A percentile compares a stretch with the other conserved stretches of the same genome.
Conservation (phyloP, 768 basidiomycete species). For the Suillus fuscotomentosus region DNA sequence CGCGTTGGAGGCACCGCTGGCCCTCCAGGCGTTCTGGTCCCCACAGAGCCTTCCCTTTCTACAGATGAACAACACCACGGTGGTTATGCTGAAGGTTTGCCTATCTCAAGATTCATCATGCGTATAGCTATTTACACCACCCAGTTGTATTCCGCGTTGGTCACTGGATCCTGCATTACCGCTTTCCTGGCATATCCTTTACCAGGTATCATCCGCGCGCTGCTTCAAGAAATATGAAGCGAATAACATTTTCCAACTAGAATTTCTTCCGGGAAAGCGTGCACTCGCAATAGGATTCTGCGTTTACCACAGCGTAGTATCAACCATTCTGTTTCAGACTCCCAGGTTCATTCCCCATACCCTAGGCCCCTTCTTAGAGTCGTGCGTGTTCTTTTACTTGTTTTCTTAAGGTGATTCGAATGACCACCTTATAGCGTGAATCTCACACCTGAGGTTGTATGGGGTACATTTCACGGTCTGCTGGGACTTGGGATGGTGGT, state of each 20-base stretch:
- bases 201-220: slow-evolving; percentile 55
- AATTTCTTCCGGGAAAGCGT: slow-evolving; percentile 84
- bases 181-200: slow-evolving; percentile 65
- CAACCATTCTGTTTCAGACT: slow-evolving; percentile 72
- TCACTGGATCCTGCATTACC: slow-evolving; percentile 58
- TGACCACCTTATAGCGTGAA: slow-evolving; percentile 40
- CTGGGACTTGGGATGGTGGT: slow-evolving; percentile 68
- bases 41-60: slow-evolving; percentile 68
- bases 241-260: slow-evolving; percentile 31
- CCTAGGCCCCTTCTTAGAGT: slow-evolving; percentile 59
- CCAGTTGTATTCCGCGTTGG: slow-evolving; percentile 69
- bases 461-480: slow-evolving; percentile 73
- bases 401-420: not conserved
- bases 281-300: slow-evolving; percentile 76
- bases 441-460: slow-evolving; percentile 68
- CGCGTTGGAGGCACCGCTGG: slow-evolving; percentile 75
- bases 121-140: not conserved
- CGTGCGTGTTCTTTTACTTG: slow-evolving; percentile 40
- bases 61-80: slow-evolving; percentile 78
- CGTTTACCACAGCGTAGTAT: slow-evolving; percentile 70
- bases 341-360: slow-evolving; percentile 79
- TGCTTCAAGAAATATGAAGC: not conserved
- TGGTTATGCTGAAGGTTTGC: slow-evolving; percentile 74
- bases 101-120: not conserved
- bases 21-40: slow-evolving; percentile 70